Conservation (phyloP, 257 asterid genomes). For the Plantago ovata region DNA sequence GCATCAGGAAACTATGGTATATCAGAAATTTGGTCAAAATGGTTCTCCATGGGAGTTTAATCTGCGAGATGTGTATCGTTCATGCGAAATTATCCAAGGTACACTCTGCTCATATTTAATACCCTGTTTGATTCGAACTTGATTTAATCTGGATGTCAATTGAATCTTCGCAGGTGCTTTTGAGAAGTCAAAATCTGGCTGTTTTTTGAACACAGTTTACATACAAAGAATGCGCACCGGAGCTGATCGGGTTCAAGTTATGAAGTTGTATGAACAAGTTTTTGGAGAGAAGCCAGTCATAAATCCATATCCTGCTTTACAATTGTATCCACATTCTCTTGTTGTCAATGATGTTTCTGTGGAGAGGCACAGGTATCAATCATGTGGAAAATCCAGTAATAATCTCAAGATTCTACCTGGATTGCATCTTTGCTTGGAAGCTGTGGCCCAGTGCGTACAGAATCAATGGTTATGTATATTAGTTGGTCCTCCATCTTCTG, state of each 20-base stretch:
- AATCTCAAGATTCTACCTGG: slow-evolving; percentile 74
- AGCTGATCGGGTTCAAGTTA: slow-evolving; percentile 68
- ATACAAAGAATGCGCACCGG: slow-evolving; percentile 92
- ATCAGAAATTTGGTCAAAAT: slow-evolving; percentile 72
- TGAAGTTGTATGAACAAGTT: slow-evolving; percentile 59
- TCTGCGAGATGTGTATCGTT: slow-evolving; percentile 90
- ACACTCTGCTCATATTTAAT: slow-evolving; percentile 9
- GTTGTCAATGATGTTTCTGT: slow-evolving; percentile 56
- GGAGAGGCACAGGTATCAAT: slow-evolving; percentile 47
- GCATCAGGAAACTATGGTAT: slow-evolving; percentile 70
- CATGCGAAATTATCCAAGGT: slow-evolving; percentile 90
- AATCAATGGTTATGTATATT: slow-evolving; percentile 92
- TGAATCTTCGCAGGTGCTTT: slow-evolving; percentile 51
- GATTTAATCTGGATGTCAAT: slow-evolving; percentile 16
- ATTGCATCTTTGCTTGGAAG: slow-evolving; percentile 64
- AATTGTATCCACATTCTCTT: slow-evolving; percentile 47
- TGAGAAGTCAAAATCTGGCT: slow-evolving; percentile 40
- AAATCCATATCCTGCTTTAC: slow-evolving; percentile 63
- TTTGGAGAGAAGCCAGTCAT: slow-evolving; percentile 62
- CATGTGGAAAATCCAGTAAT: slow-evolving; percentile 37
- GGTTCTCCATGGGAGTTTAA: slow-evolving; percentile 99
- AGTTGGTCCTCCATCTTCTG: slow-evolving; percentile 89
- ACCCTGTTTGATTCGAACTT: slow-evolving; percentile 18
- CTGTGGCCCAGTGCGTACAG: slow-evolving; percentile 63
- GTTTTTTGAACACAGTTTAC: slow-evolving; percentile 82